Evolutionary conservation across 345 rosid genomes (phyloP).

Genomic region (Dovyalis caffra): DNA sequence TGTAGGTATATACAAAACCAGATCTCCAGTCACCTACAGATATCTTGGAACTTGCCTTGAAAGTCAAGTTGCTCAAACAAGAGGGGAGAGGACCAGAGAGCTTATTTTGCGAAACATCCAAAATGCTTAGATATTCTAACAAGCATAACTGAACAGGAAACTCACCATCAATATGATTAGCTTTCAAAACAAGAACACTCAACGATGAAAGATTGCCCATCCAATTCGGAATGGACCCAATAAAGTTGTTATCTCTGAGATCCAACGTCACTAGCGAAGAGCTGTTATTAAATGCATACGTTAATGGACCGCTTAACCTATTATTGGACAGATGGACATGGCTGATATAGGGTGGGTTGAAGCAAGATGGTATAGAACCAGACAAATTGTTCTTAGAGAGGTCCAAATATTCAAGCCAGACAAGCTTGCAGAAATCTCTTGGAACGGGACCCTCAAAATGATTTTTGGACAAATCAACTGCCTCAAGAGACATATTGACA

Average conservation of each 20-base stretch:
- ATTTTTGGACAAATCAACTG: background rate
- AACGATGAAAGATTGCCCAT: background rate
- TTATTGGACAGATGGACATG: conserved; percentile 9
- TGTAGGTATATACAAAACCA: too few species aligned
- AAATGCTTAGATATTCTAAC: background rate
- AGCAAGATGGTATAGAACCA: background rate
- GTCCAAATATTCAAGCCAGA: background rate
- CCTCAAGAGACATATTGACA: background rate
- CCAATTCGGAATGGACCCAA: conserved; percentile 18
- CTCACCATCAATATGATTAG: conserved; percentile 15
- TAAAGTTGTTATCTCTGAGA: conserved; percentile 12
- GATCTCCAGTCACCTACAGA: too few species aligned
- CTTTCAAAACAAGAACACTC: conserved; percentile 21
- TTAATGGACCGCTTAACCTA: background rate
- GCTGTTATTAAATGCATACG: background rate
- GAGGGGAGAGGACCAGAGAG: conserved; percentile 7
- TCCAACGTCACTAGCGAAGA: background rate
- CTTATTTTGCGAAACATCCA: conserved; percentile 20
- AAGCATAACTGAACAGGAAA: conserved; percentile 16
- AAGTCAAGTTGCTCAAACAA: background rate
- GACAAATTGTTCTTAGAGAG: background rate
- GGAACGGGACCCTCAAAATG: background rate
- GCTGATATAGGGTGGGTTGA: background rate
- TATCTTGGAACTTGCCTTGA: background rate
- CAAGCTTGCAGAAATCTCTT: background rate